Percentiles rank a stretch among this genome's conserved stretches.
Conservation (phyloP, 2,329 filamentous ascomycete species). For the Cytospora chrysosperma region DNA sequence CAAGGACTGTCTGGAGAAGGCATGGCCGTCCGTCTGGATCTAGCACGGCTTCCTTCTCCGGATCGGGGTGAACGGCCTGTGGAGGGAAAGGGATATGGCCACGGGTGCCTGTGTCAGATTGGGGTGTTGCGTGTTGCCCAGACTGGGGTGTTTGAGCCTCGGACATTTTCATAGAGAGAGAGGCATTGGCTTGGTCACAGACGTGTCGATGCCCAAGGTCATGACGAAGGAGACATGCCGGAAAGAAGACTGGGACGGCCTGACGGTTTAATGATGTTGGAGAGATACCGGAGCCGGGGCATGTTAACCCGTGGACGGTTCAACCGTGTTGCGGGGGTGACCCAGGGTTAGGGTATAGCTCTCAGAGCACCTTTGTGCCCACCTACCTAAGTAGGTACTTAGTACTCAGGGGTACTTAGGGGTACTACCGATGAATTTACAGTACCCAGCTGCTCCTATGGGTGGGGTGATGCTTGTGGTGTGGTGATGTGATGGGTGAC, state of each 20-base stretch:
- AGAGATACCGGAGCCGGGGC: no score
- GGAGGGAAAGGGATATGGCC: not conserved
- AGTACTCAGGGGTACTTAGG: no score
- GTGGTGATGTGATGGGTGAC: no score
- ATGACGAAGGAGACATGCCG: not conserved
- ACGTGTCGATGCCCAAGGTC: not conserved
- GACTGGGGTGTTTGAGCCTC: not conserved
- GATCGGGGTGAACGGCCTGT: not conserved
- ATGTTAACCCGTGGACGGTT: not conserved
- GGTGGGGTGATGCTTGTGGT: no score
- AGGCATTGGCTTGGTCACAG: not conserved
- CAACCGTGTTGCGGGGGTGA: no score
- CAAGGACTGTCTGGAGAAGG: not conserved
- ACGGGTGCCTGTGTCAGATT: no score
- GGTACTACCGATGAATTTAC: no score
- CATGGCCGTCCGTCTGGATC: not conserved
- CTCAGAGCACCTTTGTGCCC: no score
- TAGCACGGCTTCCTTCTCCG: not conserved
- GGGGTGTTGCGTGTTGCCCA: not conserved
- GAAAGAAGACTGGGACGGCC: not conserved
- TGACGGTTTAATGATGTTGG: no score
- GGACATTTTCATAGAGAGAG: not conserved
- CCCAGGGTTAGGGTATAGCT: not conserved
- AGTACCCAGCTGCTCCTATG: no score
- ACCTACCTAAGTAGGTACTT: no score